Conservation (phyloP, 768 basidiomycete genomes). For the Leccinum olivaceopallidum region DNA sequence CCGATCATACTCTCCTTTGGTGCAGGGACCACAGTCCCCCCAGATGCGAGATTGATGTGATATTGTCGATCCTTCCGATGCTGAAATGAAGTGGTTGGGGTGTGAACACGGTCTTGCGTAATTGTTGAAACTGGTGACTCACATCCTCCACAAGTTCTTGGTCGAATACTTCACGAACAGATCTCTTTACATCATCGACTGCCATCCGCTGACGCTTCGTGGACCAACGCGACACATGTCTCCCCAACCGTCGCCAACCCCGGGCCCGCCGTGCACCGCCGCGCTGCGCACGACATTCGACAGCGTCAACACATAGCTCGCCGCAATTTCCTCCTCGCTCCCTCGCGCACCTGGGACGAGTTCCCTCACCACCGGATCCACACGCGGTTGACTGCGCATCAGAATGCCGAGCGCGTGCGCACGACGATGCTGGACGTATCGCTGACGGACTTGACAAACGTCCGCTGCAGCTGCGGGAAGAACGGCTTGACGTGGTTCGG, state of each 20-base stretch:
- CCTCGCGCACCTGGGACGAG: conserved; percentile 61
- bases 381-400: conserved; percentile 88
- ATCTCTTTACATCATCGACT: no score
- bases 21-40: no score
- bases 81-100: no score
- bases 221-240: conserved; percentile 68
- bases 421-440: conserved; percentile 80
- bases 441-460: conserved; percentile 90
- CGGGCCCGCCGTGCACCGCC: conserved; percentile 47
- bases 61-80: no score
- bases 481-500: conserved; percentile 93
- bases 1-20: no score
- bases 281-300: conserved; percentile 73
- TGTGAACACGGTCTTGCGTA: no score
- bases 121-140: no score
- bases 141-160: no score
- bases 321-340: conserved; percentile 69
- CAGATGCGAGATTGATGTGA: no score
- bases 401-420: conserved; percentile 79
- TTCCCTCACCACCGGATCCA: conserved; percentile 94
- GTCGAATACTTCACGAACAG: no score
- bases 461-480: conserved; percentile 97
- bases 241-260: conserved; percentile 70
- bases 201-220: conserved; percentile 51
- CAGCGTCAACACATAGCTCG: conserved; percentile 74